Base-by-base conservation (phyloP, 2,329 filamentous ascomycete genomes). In the Aotearoamyces nothofagi region DNA sequence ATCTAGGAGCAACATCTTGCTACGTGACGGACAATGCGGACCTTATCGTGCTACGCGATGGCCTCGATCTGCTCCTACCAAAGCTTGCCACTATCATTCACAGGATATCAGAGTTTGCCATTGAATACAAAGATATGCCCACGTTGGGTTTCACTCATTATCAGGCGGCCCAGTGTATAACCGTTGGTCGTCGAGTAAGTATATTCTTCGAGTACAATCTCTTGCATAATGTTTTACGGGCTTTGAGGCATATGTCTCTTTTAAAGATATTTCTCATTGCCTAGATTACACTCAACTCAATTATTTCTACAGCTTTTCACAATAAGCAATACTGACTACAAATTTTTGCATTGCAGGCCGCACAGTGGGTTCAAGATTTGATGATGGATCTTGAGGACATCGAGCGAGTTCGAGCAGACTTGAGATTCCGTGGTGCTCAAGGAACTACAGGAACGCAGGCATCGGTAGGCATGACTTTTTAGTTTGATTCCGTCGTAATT, bases 31-130 rank as follows among this genome's bases (percentile, higher is more conserved):
- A 84, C 46, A 83, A 84, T 39, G 65, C 75, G 3, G 81, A 87
- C 42, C 57, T 87, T 19, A 82, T 92, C 38, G 69, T 92, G 44
- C 66, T 84, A 44, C 60, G 72, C 14, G 69, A 83, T 35, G 83
- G 70, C 5, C 57, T 92, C 32, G 70, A 87, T 41, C 56, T 92
- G n/a, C 51, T 92, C 4, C 58, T 79, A 6, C 71, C 71, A 19
- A 92, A 86, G 54, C 55, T 92, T 5, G 81, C 82, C 29, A 81
- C 73, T 42, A 76, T 84, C 31, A 76, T 92, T 39, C 57, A 69
- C 37, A 84, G 84, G 53, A 62, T 93, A 15, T 61, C 67, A 14
- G 51, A 62, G 17, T 90, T 92, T 49, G 78, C 83, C 4, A 50
- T 75, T 34, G 49, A 84, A 48, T 75, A 75, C 61, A 83, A 83